These are phyloP conservation scores for Hemileccinum hortonii DNA, from an alignment of 1,284 basidiomycete species.

Conservation along the genomic window DNA sequence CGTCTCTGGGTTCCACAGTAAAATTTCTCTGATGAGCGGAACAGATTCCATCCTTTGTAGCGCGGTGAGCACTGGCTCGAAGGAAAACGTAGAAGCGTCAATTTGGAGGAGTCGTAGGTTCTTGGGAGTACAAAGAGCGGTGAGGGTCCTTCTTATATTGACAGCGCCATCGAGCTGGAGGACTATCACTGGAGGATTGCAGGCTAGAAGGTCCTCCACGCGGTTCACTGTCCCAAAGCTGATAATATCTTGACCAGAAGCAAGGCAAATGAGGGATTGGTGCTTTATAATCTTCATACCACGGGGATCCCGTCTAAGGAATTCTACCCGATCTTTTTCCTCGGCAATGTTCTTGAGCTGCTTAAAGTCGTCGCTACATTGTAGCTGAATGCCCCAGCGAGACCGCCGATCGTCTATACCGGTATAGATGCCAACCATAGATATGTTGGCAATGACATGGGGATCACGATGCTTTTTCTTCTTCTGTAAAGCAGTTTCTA, in stretches of 20 bases:
- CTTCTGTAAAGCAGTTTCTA: conserved; percentile 42
- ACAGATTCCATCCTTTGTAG: conserved; percentile 39
- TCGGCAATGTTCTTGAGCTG: conserved; percentile 35
- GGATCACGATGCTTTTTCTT: conserved; percentile 45
- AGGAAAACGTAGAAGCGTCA: conserved; percentile 56
- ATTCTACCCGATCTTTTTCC: conserved; percentile 30
- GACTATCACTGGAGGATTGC: conserved; percentile 48
- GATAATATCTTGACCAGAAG: conserved; percentile 46
- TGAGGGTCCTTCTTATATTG: conserved; percentile 38
- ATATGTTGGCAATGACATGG: conserved; percentile 35
- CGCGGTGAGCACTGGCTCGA: conserved; percentile 56
- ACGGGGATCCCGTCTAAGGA: conserved; percentile 38
- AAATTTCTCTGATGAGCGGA: conserved; percentile 47
- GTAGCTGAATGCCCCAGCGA: conserved; percentile 51
- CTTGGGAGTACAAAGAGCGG: conserved; percentile 35
- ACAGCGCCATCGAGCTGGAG: conserved; percentile 49
- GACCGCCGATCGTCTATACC: conserved; percentile 33
- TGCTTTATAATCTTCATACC: conserved; percentile 45
- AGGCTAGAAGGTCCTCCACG: conserved; percentile 50
- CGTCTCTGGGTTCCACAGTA: conserved; percentile 45
- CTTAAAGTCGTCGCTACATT: conserved; percentile 41
- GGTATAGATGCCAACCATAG: conserved; percentile 38
- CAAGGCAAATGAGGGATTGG: conserved; percentile 51
- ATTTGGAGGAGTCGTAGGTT: conserved; percentile 51
- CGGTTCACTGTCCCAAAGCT: conserved; percentile 55